These are phyloP conservation scores for Cylindrotheca closterium DNA, from an alignment of 108 stramenopile species.

Conservation along the genomic window DNA sequence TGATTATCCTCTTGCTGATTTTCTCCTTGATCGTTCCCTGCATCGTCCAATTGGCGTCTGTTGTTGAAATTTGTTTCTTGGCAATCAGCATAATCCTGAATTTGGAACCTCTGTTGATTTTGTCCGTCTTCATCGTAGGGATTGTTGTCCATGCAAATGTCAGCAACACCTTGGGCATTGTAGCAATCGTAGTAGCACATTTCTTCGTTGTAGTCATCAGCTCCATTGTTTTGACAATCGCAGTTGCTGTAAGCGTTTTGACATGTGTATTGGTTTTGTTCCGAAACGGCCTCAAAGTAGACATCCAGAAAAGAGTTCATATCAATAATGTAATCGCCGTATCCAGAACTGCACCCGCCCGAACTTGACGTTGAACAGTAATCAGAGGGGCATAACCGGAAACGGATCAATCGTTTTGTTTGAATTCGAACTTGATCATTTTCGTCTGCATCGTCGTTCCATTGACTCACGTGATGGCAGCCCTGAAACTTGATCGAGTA, in stretches of 20 bases:
- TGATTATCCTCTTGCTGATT: slow-evolving; percentile 20
- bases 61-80: slow-evolving; percentile 30
- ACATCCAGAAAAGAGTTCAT: slow-evolving; percentile 75
- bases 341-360: slow-evolving; percentile 58
- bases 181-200: slow-evolving; percentile 72
- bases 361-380: slow-evolving; percentile 53
- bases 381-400: slow-evolving; percentile 76
- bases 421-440: slow-evolving; percentile 66
- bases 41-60: slow-evolving; percentile 23
- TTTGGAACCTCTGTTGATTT: slow-evolving; percentile 35
- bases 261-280: slow-evolving; percentile 57
- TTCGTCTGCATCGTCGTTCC: slow-evolving; percentile 66
- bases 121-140: slow-evolving; percentile 58
- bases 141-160: slow-evolving; percentile 57
- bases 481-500: slow-evolving; percentile 89
- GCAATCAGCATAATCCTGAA: slow-evolving; percentile 52
- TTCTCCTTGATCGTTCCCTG: neutral
- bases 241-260: slow-evolving; percentile 44
- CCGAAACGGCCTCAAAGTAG: slow-evolving; percentile 50
- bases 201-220: slow-evolving; percentile 53
- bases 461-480: slow-evolving; percentile 77
- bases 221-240: slow-evolving; percentile 49
- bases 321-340: slow-evolving; percentile 86
- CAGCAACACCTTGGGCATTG: slow-evolving; percentile 50
- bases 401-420: slow-evolving; percentile 75